A percentile compares a stretch with the other conserved stretches of the same genome.
Evolutionary conservation across 179 eudicot species (phyloP).

Genomic region (Patellifolia procumbens): DNA sequence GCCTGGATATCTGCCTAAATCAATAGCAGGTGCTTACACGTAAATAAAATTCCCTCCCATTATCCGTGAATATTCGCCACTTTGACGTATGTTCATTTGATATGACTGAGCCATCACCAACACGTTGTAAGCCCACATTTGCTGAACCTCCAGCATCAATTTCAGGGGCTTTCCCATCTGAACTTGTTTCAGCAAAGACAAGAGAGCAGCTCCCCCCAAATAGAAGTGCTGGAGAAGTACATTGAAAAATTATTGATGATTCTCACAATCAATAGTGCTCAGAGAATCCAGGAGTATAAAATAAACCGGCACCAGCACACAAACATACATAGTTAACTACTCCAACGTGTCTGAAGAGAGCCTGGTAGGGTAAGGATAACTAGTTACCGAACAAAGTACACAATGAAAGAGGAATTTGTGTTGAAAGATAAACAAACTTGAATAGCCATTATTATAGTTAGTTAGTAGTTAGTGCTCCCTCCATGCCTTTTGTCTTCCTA

Average conservation of each 20-base stretch:
- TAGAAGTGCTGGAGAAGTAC: constrained; percentile 44
- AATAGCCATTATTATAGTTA: too few species aligned
- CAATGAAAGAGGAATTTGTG: too few species aligned
- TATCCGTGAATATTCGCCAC: constrained; percentile 92
- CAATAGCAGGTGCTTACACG: constrained; percentile 43
- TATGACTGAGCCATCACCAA: constrained; percentile 82
- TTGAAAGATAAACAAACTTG: too few species aligned
- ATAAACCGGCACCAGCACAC: background rate
- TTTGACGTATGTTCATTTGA: constrained; percentile 89
- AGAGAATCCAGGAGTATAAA: background rate
- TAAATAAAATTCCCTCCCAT: constrained; percentile 65
- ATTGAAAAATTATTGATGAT: background rate
- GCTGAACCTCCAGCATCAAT: constrained; percentile 31
- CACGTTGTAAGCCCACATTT: constrained; percentile 48
- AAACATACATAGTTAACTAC: too few species aligned
- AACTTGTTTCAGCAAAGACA: constrained; percentile 65
- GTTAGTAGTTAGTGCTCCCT: too few species aligned
- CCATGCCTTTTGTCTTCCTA: too few species aligned
- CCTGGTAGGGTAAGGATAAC: too few species aligned
- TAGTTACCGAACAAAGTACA: too few species aligned
- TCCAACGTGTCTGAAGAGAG: too few species aligned
- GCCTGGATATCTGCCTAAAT: background rate
- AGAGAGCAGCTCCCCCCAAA: constrained; percentile 49
- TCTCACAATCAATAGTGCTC: background rate
- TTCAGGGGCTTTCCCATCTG: constrained; percentile 42